Conservation (phyloP, 176 grass and related monocot species). For the Paspalum notatum region DNA sequence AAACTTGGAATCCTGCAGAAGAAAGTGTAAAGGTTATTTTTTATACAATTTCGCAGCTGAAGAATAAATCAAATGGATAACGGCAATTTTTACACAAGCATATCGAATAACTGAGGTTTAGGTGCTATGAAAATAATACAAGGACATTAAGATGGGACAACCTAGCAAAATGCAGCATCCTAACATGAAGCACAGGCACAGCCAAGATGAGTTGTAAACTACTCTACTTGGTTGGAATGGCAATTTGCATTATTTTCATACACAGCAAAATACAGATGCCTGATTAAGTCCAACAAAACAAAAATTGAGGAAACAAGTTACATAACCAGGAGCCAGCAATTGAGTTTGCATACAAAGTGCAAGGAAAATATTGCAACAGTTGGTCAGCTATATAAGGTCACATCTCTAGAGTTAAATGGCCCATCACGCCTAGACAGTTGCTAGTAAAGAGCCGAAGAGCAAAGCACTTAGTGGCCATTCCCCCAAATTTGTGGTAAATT, state of each 20-base stretch:
- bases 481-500: neutral
- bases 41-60: neutral
- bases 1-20: conserved; percentile 62
- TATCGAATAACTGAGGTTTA: neutral
- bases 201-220: neutral
- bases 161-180: conserved; percentile 10
- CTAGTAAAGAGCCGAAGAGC: neutral
- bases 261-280: neutral
- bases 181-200: conserved; percentile 11
- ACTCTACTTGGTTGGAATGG: neutral
- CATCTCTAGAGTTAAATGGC: neutral
- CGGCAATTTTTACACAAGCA: neutral
- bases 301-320: neutral
- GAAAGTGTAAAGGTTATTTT: neutral
- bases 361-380: no score
- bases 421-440: no score
- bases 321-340: no score
- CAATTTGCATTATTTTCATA: neutral
- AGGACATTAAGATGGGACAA: neutral
- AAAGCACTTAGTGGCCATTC: neutral
- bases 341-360: no score
- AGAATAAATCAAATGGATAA: neutral
- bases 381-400: no score
- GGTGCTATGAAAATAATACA: neutral
- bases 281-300: neutral